A percentile compares a stretch with the other conserved stretches of the same genome.
These are phyloP conservation scores for Eucalyptus camaldulensis DNA, from an alignment of 345 rosid genomes.

Conservation along the genomic window DNA sequence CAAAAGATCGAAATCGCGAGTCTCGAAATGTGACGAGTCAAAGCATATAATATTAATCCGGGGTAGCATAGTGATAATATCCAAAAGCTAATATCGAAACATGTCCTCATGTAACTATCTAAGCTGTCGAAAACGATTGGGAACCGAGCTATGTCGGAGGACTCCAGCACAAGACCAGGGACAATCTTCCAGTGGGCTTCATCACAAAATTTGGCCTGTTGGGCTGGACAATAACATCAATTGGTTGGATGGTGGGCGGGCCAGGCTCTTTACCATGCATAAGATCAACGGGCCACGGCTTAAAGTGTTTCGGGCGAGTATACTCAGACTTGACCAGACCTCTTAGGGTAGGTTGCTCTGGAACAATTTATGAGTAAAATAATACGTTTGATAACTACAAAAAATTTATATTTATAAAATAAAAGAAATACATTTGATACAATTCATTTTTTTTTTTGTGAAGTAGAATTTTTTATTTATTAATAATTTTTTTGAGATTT, in stretches of 20 bases:
- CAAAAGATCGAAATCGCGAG: not conserved
- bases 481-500: no score
- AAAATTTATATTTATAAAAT: fast-evolving
- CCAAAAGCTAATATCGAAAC: not conserved
- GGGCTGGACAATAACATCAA: not conserved
- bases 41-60: no score
- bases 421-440: fast-evolving
- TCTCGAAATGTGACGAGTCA: not conserved
- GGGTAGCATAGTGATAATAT: not conserved
- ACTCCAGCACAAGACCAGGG: not conserved
- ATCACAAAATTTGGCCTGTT: not conserved
- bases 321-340: not conserved
- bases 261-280: not conserved
- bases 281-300: not conserved
- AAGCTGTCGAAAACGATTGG: not conserved
- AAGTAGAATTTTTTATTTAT: no score
- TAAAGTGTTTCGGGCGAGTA: not conserved
- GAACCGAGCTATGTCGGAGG: not conserved
- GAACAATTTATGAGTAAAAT: no score
- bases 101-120: not conserved
- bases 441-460: no score
- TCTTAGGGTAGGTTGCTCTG: not conserved
- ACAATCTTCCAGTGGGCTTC: not conserved
- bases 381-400: fast-evolving
- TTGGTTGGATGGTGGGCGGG: not conserved